phyloP scores from a whole-genome alignment of 345 rosid genomes.

The Hypericum perforatum region DNA sequence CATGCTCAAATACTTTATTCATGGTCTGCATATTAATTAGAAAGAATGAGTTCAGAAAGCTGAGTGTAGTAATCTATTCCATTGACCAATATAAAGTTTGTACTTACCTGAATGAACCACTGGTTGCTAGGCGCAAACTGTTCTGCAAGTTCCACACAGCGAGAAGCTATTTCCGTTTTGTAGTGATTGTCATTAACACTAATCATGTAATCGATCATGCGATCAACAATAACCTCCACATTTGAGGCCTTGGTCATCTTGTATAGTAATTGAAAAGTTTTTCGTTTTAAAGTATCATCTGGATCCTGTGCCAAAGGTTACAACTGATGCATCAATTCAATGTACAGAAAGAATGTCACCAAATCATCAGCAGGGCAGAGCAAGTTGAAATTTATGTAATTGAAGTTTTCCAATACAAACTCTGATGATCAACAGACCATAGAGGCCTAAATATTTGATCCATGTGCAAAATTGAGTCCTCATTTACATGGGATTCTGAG shows the following conservation, averaged over 20 bases:
- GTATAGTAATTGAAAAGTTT: conserved; percentile 84
- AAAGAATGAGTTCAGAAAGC: conserved; percentile 13
- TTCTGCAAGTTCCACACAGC: conserved; percentile 90
- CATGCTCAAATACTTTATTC: conserved; percentile 98
- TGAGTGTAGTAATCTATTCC: neutral
- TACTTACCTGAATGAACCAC: conserved; percentile 90
- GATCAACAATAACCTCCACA: conserved; percentile 94
- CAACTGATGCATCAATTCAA: conserved; percentile 3
- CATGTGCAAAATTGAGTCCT: too few species aligned
- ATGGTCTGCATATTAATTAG: conserved; percentile 42
- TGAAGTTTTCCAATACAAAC: too few species aligned
- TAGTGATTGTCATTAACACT: conserved; percentile 87
- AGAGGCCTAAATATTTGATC: too few species aligned
- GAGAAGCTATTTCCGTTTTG: conserved; percentile 96
- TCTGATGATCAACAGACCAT: too few species aligned
- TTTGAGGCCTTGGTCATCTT: conserved; percentile 97
- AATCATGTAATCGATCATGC: conserved; percentile 98
- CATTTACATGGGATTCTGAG: too few species aligned
- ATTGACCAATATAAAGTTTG: conserved; percentile 5
- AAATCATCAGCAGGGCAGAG: too few species aligned
- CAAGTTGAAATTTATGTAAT: too few species aligned
- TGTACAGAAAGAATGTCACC: too few species aligned
- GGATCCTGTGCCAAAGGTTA: conserved; percentile 60
- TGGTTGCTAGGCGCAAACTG: conserved; percentile 98
- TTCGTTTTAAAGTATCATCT: conserved; percentile 93